Evolutionary conservation across 1,139 yeast species (phyloP).

Genomic region (Yarrowia galli): DNA sequence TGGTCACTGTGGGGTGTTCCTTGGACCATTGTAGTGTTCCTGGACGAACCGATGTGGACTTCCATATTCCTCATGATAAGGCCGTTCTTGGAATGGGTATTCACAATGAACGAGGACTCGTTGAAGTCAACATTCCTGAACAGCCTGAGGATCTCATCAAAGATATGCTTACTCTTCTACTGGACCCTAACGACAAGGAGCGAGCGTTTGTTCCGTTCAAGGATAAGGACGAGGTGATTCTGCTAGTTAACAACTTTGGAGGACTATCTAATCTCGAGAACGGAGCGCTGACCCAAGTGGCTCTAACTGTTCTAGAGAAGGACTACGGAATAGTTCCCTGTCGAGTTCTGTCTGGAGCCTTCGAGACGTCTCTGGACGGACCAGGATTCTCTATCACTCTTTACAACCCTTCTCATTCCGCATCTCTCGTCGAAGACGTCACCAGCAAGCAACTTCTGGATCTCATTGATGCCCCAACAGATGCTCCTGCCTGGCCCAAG

Average conservation of each 20-base stretch:
- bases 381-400: slow-evolving; percentile 60
- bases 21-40: slow-evolving; percentile 62
- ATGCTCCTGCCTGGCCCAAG: slow-evolving; percentile 42
- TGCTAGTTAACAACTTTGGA: slow-evolving; percentile 60
- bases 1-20: slow-evolving; percentile 61
- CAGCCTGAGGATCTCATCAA: slow-evolving; percentile 53
- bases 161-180: slow-evolving; percentile 52
- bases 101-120: slow-evolving; percentile 63
- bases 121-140: slow-evolving; percentile 52
- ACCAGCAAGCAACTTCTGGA: slow-evolving; percentile 31
- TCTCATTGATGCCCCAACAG: slow-evolving; percentile 39
- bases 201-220: slow-evolving; percentile 57
- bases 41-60: slow-evolving; percentile 55
- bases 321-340: slow-evolving; percentile 53
- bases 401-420: slow-evolving; percentile 48
- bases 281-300: slow-evolving; percentile 50
- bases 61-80: slow-evolving; percentile 42
- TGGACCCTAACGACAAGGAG: slow-evolving; percentile 53
- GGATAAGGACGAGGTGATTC: slow-evolving; percentile 51
- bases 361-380: slow-evolving; percentile 60
- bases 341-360: slow-evolving; percentile 56
- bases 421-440: slow-evolving; percentile 10
- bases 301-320: slow-evolving; percentile 51
- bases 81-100: slow-evolving; percentile 61
- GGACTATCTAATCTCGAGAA: slow-evolving; percentile 59